Conservation (phyloP, 2,329 filamentous ascomycete species). For the Colletotrichum spinosum region DNA sequence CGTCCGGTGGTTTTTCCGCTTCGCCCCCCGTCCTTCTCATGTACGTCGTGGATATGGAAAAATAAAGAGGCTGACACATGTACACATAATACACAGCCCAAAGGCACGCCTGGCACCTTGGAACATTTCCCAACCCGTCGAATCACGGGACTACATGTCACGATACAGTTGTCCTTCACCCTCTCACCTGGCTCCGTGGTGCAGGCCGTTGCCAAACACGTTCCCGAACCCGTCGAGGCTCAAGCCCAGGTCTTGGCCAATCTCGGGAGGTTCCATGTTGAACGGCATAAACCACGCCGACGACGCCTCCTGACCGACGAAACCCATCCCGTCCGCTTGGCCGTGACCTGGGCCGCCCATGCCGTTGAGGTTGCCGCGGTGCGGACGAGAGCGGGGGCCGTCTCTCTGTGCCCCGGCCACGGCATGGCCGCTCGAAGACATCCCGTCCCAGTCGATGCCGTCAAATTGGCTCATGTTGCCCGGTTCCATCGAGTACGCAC, state of each 20-base stretch:
- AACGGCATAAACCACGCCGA: conserved; percentile 94
- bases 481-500: conserved; percentile 72
- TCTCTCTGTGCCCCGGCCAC: conserved; percentile 42
- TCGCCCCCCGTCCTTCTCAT: conserved; percentile 21
- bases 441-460: conserved; percentile 57
- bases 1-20: conserved; percentile 1
- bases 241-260: conserved; percentile 60
- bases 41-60: neutral
- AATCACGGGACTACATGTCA: conserved; percentile 1
- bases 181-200: conserved; percentile 39
- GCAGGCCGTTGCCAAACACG: conserved; percentile 56
- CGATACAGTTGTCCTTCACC: neutral
- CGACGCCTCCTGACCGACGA: conserved; percentile 57
- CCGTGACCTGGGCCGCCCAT: conserved; percentile 45
- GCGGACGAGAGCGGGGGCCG: conserved; percentile 17
- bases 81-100: conserved; percentile 16
- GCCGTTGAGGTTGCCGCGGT: conserved; percentile 45
- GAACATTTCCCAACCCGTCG: neutral
- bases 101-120: conserved; percentile 8
- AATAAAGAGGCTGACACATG: conserved; percentile 2
- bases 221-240: conserved; percentile 61
- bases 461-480: conserved; percentile 54
- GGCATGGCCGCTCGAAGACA: conserved; percentile 47
- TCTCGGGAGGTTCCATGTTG: conserved; percentile 83
- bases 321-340: conserved; percentile 36